Percentiles rank a stretch among this genome's conserved stretches.
phyloP scores from a whole-genome alignment of 106 monocot species.

The Apostasia shenzhenica region DNA sequence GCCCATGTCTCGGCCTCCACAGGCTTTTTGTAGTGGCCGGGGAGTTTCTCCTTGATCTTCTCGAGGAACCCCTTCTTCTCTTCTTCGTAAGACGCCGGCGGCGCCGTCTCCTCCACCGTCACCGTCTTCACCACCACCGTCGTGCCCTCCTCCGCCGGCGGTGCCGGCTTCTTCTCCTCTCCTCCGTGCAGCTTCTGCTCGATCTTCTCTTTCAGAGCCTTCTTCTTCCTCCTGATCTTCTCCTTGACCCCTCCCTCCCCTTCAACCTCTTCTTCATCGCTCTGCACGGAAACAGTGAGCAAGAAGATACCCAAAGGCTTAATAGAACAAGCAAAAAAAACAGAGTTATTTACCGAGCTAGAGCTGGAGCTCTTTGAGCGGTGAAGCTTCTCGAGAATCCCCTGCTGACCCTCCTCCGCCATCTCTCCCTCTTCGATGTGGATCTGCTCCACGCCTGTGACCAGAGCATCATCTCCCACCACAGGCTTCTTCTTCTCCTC shows the following conservation, averaged over 20 bases:
- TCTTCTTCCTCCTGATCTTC: constrained; percentile 13
- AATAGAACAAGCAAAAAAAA: background rate
- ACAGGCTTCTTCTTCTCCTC: background rate
- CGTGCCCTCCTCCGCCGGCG: background rate
- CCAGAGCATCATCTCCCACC: constrained; percentile 9
- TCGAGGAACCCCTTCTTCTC: constrained; percentile 11
- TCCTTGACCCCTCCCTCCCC: constrained; percentile 5
- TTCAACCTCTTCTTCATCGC: constrained; percentile 9
- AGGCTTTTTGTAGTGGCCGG: background rate
- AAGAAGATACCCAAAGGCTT: background rate
- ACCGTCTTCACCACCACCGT: background rate
- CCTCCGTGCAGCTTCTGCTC: background rate
- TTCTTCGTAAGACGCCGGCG: background rate
- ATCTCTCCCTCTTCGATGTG: constrained; percentile 9
- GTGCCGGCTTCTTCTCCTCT: background rate
- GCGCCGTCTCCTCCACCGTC: background rate
- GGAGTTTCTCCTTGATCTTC: constrained; percentile 16
- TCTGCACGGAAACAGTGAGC: background rate
- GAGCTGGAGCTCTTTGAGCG: constrained; percentile 17
- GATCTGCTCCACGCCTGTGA: constrained; percentile 12
- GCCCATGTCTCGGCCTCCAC: background rate
- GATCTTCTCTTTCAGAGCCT: background rate
- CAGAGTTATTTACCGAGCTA: constrained; percentile 9
- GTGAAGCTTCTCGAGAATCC: constrained; percentile 13
- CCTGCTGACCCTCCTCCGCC: constrained; percentile 4